Percentiles rank a stretch among this genome's conserved stretches.
phyloP scores from a whole-genome alignment of 495 filamentous ascomycete species.

The Bacidia gigantensis region DNA sequence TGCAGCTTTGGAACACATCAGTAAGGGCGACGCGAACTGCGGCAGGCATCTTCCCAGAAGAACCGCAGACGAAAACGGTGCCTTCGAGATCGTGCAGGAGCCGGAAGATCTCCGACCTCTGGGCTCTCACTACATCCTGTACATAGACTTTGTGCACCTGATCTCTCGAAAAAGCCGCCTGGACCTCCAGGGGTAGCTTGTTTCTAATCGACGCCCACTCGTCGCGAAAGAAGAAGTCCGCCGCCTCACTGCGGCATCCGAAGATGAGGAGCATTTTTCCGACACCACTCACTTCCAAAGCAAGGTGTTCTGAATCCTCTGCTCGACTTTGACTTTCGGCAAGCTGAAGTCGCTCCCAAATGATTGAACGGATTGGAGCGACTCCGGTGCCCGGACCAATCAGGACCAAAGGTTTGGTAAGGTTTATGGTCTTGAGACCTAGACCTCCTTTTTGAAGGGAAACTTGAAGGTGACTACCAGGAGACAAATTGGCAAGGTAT shows the following conservation, averaged over 20 bases:
- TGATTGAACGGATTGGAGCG: slow-evolving; percentile 70
- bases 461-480: slow-evolving; percentile 44
- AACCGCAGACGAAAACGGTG: slow-evolving; percentile 69
- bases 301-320: slow-evolving; percentile 16
- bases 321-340: slow-evolving; percentile 25
- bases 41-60: slow-evolving; percentile 71
- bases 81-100: slow-evolving; percentile 40
- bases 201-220: slow-evolving; percentile 47
- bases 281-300: slow-evolving; percentile 17
- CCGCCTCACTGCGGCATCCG: slow-evolving; percentile 56
- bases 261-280: slow-evolving; percentile 49
- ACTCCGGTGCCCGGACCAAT: slow-evolving; percentile 85
- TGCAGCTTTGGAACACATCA: slow-evolving; percentile 45
- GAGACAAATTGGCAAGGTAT: slow-evolving; percentile 53
- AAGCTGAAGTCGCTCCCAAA: slow-evolving; percentile 47
- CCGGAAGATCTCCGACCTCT: slow-evolving; percentile 42
- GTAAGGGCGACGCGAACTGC: slow-evolving; percentile 72
- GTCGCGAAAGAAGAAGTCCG: slow-evolving; percentile 66
- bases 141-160: slow-evolving; percentile 73
- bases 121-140: slow-evolving; percentile 61
- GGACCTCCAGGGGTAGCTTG: slow-evolving; percentile 35
- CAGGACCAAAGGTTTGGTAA: slow-evolving; percentile 51
- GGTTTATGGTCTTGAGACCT: slow-evolving; percentile 27
- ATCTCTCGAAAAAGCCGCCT: slow-evolving; percentile 75
- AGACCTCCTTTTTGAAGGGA: slow-evolving; percentile 44